Conservation (phyloP, 179 eudicot species). For the Nepenthes alata region DNA sequence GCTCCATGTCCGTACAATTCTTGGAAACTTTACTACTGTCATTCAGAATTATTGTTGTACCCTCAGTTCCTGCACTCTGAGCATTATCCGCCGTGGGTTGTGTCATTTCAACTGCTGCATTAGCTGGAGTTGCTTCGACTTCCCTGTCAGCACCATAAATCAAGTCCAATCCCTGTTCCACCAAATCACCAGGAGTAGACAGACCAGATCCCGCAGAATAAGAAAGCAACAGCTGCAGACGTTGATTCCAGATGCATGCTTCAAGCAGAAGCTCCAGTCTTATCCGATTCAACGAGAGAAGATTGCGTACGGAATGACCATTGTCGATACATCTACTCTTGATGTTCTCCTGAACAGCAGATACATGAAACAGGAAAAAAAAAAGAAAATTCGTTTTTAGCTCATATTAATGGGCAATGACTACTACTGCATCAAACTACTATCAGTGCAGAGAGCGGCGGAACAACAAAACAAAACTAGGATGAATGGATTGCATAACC, state of each 20-base stretch:
- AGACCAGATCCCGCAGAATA: constrained; percentile 18
- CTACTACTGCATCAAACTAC: too few relatives aligned
- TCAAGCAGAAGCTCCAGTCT: constrained; percentile 57
- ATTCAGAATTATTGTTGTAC: constrained; percentile 8
- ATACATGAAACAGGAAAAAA: too few relatives aligned
- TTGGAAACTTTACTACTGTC: constrained; percentile 12
- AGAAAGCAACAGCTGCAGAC: constrained; percentile 51
- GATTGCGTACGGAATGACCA: constrained; percentile 32
- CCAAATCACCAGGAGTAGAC: constrained; percentile 1
- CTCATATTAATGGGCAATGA: background rate
- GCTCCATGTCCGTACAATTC: constrained; percentile 10
- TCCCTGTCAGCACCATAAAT: constrained; percentile 2
- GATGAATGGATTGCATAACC: too few relatives aligned
- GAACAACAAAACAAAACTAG: too few relatives aligned
- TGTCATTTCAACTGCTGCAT: background rate
- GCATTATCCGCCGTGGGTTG: background rate
- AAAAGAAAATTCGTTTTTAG: background rate
- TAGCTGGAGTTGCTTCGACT: background rate
- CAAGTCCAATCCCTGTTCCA: constrained; percentile 7
- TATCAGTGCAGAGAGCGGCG: too few relatives aligned
- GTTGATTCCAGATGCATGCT: constrained; percentile 66
- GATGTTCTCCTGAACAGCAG: constrained; percentile 30
- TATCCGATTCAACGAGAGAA: constrained; percentile 51
- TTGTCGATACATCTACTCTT: constrained; percentile 26
- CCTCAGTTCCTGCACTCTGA: constrained; percentile 2